Evolutionary conservation across 495 filamentous ascomycete species (phyloP), one percentile per base, ranked within the genome.

Genomic region (Parathielavia appendiculata): DNA sequence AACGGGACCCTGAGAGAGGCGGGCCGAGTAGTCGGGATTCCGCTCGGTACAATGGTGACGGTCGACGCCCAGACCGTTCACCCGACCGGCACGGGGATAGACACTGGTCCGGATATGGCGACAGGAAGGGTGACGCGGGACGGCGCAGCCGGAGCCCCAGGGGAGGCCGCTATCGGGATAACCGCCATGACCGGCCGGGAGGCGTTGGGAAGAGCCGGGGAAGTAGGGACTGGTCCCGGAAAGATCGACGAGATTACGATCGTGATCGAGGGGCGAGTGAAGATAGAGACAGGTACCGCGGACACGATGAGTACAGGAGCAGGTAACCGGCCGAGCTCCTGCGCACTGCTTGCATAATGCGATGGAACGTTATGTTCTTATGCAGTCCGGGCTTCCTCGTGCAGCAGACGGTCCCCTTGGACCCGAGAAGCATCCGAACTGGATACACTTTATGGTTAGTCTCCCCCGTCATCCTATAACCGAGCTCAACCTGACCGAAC

Each of bases 81-180:
- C 54, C 62, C 55, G 57, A 63, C 44, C 23, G 62, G n/a, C 63
- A 57, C 44, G 19, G 35, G 20, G 55, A 58, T 46, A 47, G 22
- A n/a, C 23, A 50, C n/a, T 57, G 53, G 44, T 40, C 57, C 17
- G 46, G 60, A 16, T 60, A 61, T 44, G 65, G 59, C 26, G 57
- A 64, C 35, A 49, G 63, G 17, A 49, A 45, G 22, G 61, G 57
- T 43, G 61, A 54, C 40, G 30, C 34, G n/a, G 52, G 55, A 22
- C 66, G 69, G 35, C 71, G 73, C 46, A 76, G 74, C 56, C 64
- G 71, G 53, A 76, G 73, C 56, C 74, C 74, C 13, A 66, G 64
- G 51, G 60, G 67, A 57, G 73, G 70, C 49, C 54, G 51, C 50
- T 57, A 66, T 50, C 65, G 64, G 47, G 66, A 69, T 54, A 46